Evolutionary conservation across 2,329 filamentous ascomycete genomes (phyloP).

Genomic region (Phialophora expanda): DNA sequence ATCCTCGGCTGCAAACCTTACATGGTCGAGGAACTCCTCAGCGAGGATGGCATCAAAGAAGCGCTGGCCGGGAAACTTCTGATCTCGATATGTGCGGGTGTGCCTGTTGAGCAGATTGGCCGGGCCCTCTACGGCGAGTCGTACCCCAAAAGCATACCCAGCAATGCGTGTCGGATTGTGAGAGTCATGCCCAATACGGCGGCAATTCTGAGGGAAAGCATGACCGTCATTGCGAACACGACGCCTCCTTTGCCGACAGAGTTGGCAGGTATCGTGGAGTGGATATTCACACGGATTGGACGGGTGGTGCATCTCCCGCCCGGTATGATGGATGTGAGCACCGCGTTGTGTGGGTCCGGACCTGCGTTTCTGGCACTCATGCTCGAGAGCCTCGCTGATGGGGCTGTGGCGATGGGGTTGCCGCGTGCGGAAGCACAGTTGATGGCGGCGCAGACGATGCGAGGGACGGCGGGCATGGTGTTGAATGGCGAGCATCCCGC

Average conservation of each 20-base stretch:
- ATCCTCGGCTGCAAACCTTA: slow-evolving; percentile 82
- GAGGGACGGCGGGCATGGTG: slow-evolving; percentile 64
- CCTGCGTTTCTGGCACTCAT: slow-evolving; percentile 66
- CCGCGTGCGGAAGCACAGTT: slow-evolving; percentile 63
- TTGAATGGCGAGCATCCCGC: slow-evolving; percentile 65
- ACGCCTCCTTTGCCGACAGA: slow-evolving; percentile 54
- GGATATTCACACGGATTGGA: slow-evolving; percentile 62
- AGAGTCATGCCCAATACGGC: slow-evolving; percentile 87
- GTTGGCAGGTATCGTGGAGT: slow-evolving; percentile 55
- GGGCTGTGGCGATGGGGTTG: slow-evolving; percentile 66
- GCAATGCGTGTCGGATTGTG: slow-evolving; percentile 61
- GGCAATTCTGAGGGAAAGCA: slow-evolving; percentile 75
- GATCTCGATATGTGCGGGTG: slow-evolving; percentile 79
- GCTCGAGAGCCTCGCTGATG: slow-evolving; percentile 65
- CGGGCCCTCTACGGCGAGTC: slow-evolving; percentile 50
- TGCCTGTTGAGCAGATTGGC: slow-evolving; percentile 71
- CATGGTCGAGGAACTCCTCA: slow-evolving; percentile 71
- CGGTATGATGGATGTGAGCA: slow-evolving; percentile 40
- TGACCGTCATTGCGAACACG: slow-evolving; percentile 75
- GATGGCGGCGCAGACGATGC: slow-evolving; percentile 68
- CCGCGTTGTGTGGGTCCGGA: slow-evolving; percentile 56
- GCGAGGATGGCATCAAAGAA: slow-evolving; percentile 64
- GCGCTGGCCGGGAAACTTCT: slow-evolving; percentile 80
- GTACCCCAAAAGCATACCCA: slow-evolving; percentile 53
- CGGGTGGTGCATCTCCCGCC: slow-evolving; percentile 38